Evolutionary conservation across 371 early-diverging fungal species (phyloP), one percentile per base, ranked within the genome.

Genomic region (Apophysomyces variabilis): DNA sequence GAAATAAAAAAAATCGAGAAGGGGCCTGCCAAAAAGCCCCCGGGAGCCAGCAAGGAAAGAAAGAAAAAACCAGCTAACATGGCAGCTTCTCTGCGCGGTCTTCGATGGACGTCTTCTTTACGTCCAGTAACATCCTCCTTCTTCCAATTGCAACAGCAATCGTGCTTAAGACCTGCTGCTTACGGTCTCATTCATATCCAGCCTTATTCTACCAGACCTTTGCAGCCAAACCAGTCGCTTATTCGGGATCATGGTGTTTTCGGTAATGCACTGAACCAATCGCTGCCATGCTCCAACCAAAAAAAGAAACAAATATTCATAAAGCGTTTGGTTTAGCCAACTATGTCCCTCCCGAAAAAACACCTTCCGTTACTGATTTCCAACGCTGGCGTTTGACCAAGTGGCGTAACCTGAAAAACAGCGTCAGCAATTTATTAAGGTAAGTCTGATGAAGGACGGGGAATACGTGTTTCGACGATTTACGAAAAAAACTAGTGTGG

Each of bases 201-300:
- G 41, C n/a, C 58, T 14, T 71, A 64, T 61, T 66, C 67, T 16
- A 60, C 63, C 9, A 58, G 43, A 39, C 41, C 36, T 7, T 56
- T 56, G 47, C 60, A 66, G 47, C 67, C 67, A 46, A 71, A 71
- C 38, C 79, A 77, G 47, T 75, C 77, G 45, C 66, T 79, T 13
- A 65, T 79, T 62, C 79, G 83, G 57, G 83, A 82, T 70, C 78
- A 79, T 39, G 83, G 83, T 67, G 83, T 82, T 59, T 76, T 79
- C 68, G 83, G 83, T 82, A 70, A 67, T 8, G 13, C 37, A 4
- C 32, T 5, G 14, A 5, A 13, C 45, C 7, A 16, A 35, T 26
- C 59, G 11, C 5, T 1, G 13, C 13, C 26, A 3, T 6, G 13
- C 35, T 38, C 14, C 12, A 16, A 35, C 7, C 8, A 38, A 41